These are phyloP conservation scores for Erysimum cheiri DNA, from an alignment of 441 rosid genomes.

Conservation along the genomic window DNA sequence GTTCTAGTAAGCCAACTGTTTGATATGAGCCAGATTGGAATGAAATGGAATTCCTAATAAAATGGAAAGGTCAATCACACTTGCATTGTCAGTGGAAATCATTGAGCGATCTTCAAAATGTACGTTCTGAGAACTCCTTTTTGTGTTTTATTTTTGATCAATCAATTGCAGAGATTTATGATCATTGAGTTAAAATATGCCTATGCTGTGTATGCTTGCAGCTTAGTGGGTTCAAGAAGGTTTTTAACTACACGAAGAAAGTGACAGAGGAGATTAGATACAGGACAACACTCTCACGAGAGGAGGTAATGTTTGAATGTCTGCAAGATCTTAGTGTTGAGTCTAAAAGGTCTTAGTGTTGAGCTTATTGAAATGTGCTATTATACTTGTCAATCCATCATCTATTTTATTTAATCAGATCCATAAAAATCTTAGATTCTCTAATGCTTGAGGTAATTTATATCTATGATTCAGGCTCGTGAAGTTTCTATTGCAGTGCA, in stretches of 20 bases:
- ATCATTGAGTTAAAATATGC: too few species aligned
- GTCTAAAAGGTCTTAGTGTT: neutral
- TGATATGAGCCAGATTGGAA: slow-evolving; percentile 89
- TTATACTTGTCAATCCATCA: too few species aligned
- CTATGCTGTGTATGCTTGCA: slow-evolving; percentile 51
- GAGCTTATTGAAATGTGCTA: slow-evolving; percentile 22
- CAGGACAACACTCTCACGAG: slow-evolving; percentile 80
- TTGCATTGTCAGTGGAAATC: slow-evolving; percentile 99
- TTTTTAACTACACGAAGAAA: slow-evolving; percentile 94
- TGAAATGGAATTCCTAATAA: slow-evolving; percentile 89
- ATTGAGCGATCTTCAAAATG: slow-evolving; percentile 84
- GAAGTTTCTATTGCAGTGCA: slow-evolving; percentile 91
- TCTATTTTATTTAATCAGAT: too few species aligned
- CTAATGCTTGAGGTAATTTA: slow-evolving; percentile 31
- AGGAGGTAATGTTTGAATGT: slow-evolving; percentile 73
- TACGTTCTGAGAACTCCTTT: slow-evolving; percentile 48
- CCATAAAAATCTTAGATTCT: slow-evolving; percentile 16
- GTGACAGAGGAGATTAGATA: slow-evolving; percentile 84
- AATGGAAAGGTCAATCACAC: slow-evolving; percentile 99
- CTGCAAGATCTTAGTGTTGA: slow-evolving; percentile 17
- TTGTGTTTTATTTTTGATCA: slow-evolving; percentile 12
- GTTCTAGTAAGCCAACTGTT: slow-evolving; percentile 73
- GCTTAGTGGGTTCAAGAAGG: slow-evolving; percentile 99
- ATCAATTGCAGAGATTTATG: slow-evolving; percentile 30
- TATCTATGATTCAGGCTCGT: slow-evolving; percentile 71